Evolutionary conservation across 2,329 filamentous ascomycete genomes (phyloP), one percentile per base, ranked within the genome.

Genomic region (Pseudogymnoascus sp.): DNA sequence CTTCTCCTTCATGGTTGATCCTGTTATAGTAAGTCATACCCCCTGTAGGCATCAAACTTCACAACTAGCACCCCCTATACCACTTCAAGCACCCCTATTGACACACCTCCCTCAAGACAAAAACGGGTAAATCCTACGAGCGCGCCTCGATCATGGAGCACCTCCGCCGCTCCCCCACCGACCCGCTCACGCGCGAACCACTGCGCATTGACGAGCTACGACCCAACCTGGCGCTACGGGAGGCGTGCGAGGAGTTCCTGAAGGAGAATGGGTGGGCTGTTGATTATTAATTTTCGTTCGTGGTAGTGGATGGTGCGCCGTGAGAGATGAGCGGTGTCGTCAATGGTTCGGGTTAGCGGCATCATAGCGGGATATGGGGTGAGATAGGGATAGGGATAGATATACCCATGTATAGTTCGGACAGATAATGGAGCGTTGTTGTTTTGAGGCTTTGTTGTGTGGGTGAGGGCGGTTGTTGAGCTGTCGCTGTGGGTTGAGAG

Each of bases 71-170:
- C n/a, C 2, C 21, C 11, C 31, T 23, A 21, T 5, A 42, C 14
- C 37, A 45, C 5, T 36, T n/a, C n/a, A 12, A 12, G 26, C 4
- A 16, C 47, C 42, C 40, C 8, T 18, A 11, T 21, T 34, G 23
- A 11, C 14, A 31, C 23, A 10, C 11, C 3, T 11, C 26, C 14
- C 23, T 8, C 69, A 75, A 79, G 87, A 93, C 90, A 1, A 92
- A 89, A 71, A 93, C 89, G 1, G 95, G 95, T 11, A 90, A 93
- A 67, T 95, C 89, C 1, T 99, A 96, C 73, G 95, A 97, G 74
- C 84, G 93, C 45, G 82, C 90, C 0, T 90, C 90, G 14, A 88
- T 99, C 66, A 81, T 92, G 71, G 91, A 96, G 75, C 92, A 97
- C 73, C 80, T 99, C 26, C 88, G 89, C 70, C 81, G 89, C 21